Percentiles rank a stretch among this genome's conserved stretches.
Evolutionary conservation across 345 rosid species (phyloP).

Genomic region (Linum tenue): DNA sequence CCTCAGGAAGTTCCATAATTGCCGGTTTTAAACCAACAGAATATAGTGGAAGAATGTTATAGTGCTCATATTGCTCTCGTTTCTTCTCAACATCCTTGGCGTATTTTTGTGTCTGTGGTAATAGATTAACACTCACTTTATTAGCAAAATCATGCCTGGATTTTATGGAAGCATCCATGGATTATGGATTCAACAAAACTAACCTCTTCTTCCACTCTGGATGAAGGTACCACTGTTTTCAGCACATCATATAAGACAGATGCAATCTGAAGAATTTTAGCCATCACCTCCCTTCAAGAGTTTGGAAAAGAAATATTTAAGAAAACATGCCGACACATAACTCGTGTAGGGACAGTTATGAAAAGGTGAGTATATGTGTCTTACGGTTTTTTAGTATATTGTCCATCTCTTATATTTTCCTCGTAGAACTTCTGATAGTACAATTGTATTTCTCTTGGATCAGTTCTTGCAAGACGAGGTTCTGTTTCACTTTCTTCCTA

Average conservation of each 20-base stretch:
- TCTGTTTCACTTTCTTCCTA: slow-evolving; percentile 55
- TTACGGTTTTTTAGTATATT: slow-evolving; percentile 63
- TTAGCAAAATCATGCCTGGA: slow-evolving; percentile 12
- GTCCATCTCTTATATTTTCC: slow-evolving; percentile 47
- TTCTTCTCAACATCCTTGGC: slow-evolving; percentile 60
- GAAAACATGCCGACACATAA: slow-evolving; percentile 13
- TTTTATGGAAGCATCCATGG: slow-evolving; percentile 5
- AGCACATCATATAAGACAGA: slow-evolving; percentile 82
- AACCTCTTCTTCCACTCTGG: slow-evolving; percentile 58
- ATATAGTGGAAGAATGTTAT: slow-evolving; percentile 79
- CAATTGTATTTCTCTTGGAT: slow-evolving; percentile 58
- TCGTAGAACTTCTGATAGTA: slow-evolving; percentile 62
- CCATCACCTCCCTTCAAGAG: slow-evolving; percentile 87
- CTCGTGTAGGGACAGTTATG: slow-evolving; percentile 2
- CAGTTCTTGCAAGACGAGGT: slow-evolving; percentile 34
- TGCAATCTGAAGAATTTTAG: slow-evolving; percentile 69
- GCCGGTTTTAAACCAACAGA: slow-evolving; percentile 57
- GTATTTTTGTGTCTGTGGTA: slow-evolving; percentile 42
- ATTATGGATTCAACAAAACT: slow-evolving; percentile 10
- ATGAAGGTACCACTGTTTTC: slow-evolving; percentile 41
- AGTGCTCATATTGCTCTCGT: slow-evolving; percentile 45
- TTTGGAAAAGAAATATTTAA: slow-evolving; percentile 12
- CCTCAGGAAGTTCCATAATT: slow-evolving; percentile 89
- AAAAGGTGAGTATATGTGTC: slow-evolving; percentile 12
- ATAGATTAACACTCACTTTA: slow-evolving; percentile 14